Evolutionary conservation across 257 asterid species (phyloP).

Genomic region (Solanum pinnatisectum): DNA sequence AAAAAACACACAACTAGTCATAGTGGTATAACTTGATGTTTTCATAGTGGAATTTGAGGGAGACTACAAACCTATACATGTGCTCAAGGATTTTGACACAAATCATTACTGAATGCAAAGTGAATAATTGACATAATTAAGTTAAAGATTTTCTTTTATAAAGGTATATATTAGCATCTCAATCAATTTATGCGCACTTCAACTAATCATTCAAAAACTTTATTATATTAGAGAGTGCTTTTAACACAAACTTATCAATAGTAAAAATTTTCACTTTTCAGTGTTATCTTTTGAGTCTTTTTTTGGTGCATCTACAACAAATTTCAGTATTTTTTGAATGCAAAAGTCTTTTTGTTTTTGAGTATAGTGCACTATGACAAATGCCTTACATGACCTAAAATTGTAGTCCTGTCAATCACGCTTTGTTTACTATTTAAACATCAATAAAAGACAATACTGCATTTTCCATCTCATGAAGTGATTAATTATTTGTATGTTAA

Average conservation of each 20-base stretch:
- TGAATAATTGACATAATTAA: neutral
- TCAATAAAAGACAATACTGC: neutral
- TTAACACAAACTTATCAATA: neutral
- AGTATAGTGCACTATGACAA: neutral
- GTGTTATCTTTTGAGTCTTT: neutral
- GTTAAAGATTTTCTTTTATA: neutral
- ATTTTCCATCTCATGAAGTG: neutral
- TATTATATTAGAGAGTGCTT: neutral
- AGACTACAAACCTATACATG: neutral
- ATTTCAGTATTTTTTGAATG: neutral
- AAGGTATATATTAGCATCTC: neutral
- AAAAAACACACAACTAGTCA: neutral
- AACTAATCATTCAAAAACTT: neutral
- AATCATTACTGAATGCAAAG: neutral
- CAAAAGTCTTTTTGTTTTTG: neutral
- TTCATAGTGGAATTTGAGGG: neutral
- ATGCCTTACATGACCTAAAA: neutral
- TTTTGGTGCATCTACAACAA: neutral
- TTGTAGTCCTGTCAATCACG: neutral
- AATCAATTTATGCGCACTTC: neutral
- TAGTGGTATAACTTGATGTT: neutral
- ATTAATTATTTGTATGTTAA: neutral
- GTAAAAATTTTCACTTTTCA: neutral
- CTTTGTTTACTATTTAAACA: neutral
- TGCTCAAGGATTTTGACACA: neutral